These are phyloP conservation scores for Lanmaoa pseudosensibilis DNA, from an alignment of 768 basidiomycete species.

Conservation along the genomic window DNA sequence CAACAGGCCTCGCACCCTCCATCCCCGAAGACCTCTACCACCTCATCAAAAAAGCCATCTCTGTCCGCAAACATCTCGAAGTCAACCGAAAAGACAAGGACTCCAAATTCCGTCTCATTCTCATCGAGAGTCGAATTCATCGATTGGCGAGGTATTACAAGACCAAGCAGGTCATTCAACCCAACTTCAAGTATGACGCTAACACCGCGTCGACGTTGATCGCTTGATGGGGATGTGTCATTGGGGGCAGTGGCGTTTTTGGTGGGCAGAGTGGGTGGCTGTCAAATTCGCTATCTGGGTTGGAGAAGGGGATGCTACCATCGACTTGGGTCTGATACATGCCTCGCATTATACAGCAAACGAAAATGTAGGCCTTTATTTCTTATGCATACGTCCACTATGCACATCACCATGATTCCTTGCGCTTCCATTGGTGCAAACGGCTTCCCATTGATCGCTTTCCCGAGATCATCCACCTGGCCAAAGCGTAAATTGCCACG, in stretches of 20 bases:
- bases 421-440: not conserved
- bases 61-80: constrained; percentile 98
- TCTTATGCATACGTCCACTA: constrained; percentile 18
- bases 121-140: constrained; percentile 99
- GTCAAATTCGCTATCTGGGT: not conserved
- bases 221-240: constrained; percentile 47
- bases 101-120: constrained; percentile 93
- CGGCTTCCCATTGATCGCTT: not conserved
- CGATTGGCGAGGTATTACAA: constrained; percentile 98
- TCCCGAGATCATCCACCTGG: not conserved
- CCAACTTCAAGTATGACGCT: constrained; percentile 98
- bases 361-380: constrained; percentile 23
- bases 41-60: constrained; percentile 99
- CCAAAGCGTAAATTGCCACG: not conserved
- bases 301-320: not conserved
- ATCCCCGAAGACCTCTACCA: constrained; percentile 99
- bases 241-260: not conserved
- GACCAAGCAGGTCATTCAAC: constrained; percentile 95
- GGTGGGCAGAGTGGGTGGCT: constrained; percentile 1
- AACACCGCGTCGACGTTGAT: constrained; percentile 91
- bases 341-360: constrained; percentile 6
- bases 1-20: constrained; percentile 86
- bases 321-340: constrained; percentile 8
- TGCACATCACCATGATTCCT: constrained; percentile 7
- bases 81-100: constrained; percentile 99